These are phyloP conservation scores for Elaeis guineensis DNA, from an alignment of 176 grass and related monocot species.

Conservation along the genomic window DNA sequence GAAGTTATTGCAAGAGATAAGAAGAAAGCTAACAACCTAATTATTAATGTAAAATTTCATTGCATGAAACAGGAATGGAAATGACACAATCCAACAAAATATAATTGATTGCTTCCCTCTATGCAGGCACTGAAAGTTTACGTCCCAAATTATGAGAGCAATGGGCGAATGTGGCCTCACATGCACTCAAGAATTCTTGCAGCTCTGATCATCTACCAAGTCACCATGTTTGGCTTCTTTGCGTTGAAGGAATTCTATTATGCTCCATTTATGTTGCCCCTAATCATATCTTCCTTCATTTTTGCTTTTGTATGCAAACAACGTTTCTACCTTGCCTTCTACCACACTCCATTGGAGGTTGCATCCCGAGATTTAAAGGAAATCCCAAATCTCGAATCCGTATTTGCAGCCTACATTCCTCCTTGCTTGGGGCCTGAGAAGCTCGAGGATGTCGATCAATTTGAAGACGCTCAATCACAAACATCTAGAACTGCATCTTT, in stretches of 20 bases:
- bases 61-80: too few species aligned
- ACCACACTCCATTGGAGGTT: constrained; percentile 65
- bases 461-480: constrained; percentile 52
- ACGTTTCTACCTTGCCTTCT: constrained; percentile 62
- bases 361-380: constrained; percentile 39
- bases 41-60: too few species aligned
- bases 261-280: constrained; percentile 22
- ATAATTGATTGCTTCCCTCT: background rate
- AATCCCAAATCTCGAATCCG: constrained; percentile 47
- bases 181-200: constrained; percentile 61
- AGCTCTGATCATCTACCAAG: constrained; percentile 65
- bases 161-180: constrained; percentile 95
- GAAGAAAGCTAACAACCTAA: too few species aligned
- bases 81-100: too few species aligned
- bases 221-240: constrained; percentile 77
- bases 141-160: constrained; percentile 65
- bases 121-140: constrained; percentile 67
- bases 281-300: constrained; percentile 45
- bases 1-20: too few species aligned
- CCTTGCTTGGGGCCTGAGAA: constrained; percentile 60
- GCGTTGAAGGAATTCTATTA: constrained; percentile 19
- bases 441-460: constrained; percentile 55
- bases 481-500: constrained; percentile 52
- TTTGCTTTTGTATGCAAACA: constrained; percentile 46
- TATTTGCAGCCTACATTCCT: constrained; percentile 63